These are phyloP conservation scores for Thermomyces lanuginosus DNA, from an alignment of 2,329 filamentous ascomycete genomes.

Conservation along the genomic window DNA sequence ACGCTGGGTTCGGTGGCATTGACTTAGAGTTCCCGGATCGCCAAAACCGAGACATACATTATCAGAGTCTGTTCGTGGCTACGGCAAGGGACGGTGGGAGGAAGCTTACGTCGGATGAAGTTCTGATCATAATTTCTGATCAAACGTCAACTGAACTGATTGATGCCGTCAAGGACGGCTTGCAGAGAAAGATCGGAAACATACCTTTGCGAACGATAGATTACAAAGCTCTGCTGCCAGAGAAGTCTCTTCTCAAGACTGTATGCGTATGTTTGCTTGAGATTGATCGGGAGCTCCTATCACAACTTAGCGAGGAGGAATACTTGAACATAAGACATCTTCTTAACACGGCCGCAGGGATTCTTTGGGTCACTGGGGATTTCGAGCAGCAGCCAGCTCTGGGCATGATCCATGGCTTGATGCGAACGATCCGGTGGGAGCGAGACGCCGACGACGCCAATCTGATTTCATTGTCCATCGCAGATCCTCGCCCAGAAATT, in stretches of 20 bases:
- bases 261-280: constrained; percentile 4
- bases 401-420: constrained; percentile 17
- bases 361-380: constrained; percentile 23
- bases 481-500: constrained; percentile 4
- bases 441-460: constrained; percentile 16
- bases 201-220: neutral
- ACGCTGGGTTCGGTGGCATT: constrained; percentile 12
- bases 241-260: constrained; percentile 1
- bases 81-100: constrained; percentile 4
- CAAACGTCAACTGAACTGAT: constrained; percentile 2
- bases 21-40: constrained; percentile 8
- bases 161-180: neutral
- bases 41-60: constrained; percentile 8
- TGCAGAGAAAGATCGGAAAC: constrained; percentile 1
- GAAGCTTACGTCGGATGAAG: constrained; percentile 1
- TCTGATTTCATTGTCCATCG: constrained; percentile 12
- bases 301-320: constrained; percentile 7
- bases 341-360: constrained; percentile 11
- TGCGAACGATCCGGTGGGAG: constrained; percentile 19
- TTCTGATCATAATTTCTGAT: constrained; percentile 3
- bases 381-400: constrained; percentile 11
- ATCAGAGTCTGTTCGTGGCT: constrained; percentile 9
- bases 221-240: neutral
- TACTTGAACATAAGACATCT: constrained; percentile 14
- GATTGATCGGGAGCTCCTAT: constrained; percentile 1